Evolutionary conservation across 257 asterid species (phyloP).

Genomic region (Solanum virginianum): DNA sequence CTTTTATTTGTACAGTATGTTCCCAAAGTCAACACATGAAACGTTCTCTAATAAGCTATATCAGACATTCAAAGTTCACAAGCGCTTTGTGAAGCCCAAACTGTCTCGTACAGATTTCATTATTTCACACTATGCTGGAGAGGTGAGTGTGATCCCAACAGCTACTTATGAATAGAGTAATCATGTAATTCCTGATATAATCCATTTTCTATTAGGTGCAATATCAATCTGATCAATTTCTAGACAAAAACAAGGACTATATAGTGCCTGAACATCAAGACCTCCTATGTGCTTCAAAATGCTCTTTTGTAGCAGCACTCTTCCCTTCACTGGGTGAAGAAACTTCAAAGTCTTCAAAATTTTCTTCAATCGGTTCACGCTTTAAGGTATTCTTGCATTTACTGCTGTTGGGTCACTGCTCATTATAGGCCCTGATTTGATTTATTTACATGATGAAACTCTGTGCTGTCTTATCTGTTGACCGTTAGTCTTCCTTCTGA

Average conservation of each 20-base stretch:
- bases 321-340: conserved; percentile 87
- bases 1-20: conserved; percentile 62
- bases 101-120: conserved; percentile 90
- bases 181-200: conserved; percentile 5
- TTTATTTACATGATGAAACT: background rate
- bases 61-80: conserved; percentile 81
- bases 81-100: conserved; percentile 94
- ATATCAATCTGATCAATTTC: conserved; percentile 85
- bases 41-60: conserved; percentile 91
- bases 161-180: background rate
- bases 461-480: background rate
- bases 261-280: conserved; percentile 97
- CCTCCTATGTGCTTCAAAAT: conserved; percentile 71
- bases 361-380: conserved; percentile 96
- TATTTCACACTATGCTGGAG: conserved; percentile 93
- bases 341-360: conserved; percentile 73
- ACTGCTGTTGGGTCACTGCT: background rate
- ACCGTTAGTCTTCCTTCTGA: background rate
- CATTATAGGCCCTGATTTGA: background rate
- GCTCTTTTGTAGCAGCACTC: conserved; percentile 93
- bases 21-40: conserved; percentile 96
- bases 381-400: conserved; percentile 57
- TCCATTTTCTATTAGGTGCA: conserved; percentile 57
- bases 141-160: conserved; percentile 37
- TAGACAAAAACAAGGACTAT: conserved; percentile 98